Percentiles rank a stretch among this genome's conserved stretches.
These are phyloP conservation scores for Carex kokanica DNA, from an alignment of 176 grass and related monocot species.

Conservation along the genomic window DNA sequence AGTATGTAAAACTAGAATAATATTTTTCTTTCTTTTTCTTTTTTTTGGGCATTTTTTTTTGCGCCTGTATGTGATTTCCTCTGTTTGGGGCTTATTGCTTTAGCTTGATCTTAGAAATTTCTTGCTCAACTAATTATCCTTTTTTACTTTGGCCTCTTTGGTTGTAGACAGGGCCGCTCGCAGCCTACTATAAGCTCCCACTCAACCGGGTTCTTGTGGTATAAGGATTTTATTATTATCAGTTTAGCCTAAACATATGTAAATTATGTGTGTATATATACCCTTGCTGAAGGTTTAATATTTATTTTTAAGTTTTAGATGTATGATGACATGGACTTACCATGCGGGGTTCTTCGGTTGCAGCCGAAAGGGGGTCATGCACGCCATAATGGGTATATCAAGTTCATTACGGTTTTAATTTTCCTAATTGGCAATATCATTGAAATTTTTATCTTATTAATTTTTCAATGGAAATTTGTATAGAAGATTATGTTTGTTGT, in stretches of 20 bases:
- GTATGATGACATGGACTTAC: conserved; percentile 75
- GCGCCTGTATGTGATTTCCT: neutral
- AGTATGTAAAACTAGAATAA: neutral
- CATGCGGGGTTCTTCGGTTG: conserved; percentile 81
- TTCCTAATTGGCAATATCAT: neutral
- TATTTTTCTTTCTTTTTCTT: neutral
- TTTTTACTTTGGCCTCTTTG: conserved; percentile 12
- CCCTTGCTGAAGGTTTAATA: neutral
- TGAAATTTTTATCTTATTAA: neutral
- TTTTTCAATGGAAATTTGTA: neutral
- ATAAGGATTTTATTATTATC: conserved; percentile 23
- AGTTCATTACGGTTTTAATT: conserved; percentile 4
- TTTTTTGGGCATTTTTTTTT: no score
- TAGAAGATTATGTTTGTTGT: neutral
- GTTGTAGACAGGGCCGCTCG: conserved; percentile 68
- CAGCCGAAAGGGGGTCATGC: conserved; percentile 88
- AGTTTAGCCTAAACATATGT: conserved; percentile 2
- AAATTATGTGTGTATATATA: neutral
- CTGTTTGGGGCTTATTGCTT: neutral
- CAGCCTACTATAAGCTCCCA: conserved; percentile 86
- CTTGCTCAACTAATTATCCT: neutral
- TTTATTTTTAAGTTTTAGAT: conserved; percentile 43
- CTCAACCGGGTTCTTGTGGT: conserved; percentile 76
- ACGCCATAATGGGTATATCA: conserved; percentile 74
- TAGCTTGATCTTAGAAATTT: neutral